Base-by-base conservation (phyloP, 2,329 filamentous ascomycete species). In the Graphiopsis chlorocephala region DNA sequence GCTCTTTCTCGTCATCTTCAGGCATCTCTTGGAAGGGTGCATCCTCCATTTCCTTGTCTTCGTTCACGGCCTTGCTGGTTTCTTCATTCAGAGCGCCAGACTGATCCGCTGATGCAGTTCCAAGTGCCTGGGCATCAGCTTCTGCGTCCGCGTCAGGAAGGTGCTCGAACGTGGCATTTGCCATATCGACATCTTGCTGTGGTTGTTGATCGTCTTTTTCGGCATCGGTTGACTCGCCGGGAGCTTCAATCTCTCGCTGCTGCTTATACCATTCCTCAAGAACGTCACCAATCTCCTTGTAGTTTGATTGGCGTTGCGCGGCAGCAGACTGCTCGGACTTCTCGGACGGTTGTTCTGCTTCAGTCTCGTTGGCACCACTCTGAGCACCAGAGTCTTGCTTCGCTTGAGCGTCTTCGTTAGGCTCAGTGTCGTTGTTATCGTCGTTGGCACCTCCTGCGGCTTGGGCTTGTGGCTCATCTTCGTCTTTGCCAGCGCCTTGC, bases 201-300 rank as follows among this genome's bases (percentile, higher is more conserved):
- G 78, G 75, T 65, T 82, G 79, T 69, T 86, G 78, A 33, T 85
- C 82, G 23, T 83, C 78, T 14, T 84, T 80, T 55, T 86, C 83
- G 3, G 78, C 72, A 33, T 80, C 76, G 14, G 75, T 77, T 23
- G 77, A 77, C 47, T 83, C 78, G 61, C 85, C 83, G 42, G 84
- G 79, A 58, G 85, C 79, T 65, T 90, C 84, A 71, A 99, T 98
- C 67, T 97, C 90, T 55, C 86, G 87, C 72, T 96, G 91, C 73
- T 93, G 91, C 65, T 91, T 87, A 77, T 98, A 93, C 92, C 93
- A 99, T 71, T 90, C 87, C 76, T 98, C 93, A 33, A 99, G 83
- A 6, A 92, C 90, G 79, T 99, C 93, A 25, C 95, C 95, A 31
- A 99, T 86, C 74, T 97, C 96, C 80, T 95, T 95, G 83, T 97